phyloP scores from a whole-genome alignment of 257 asterid species.

The Lavandula angustifolia region DNA sequence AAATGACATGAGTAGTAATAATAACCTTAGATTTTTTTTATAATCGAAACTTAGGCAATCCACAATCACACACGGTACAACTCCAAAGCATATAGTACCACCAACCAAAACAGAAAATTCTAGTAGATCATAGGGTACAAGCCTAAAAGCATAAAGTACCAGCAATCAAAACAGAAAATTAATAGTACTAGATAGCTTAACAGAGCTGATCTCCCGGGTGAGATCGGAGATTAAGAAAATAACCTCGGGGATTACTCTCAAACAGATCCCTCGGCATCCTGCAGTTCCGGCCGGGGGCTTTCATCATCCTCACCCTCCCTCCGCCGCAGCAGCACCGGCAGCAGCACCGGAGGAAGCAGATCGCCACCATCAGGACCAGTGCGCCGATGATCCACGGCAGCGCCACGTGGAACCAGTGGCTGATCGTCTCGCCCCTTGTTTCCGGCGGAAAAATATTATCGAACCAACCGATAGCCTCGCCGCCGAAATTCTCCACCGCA shows the following conservation, averaged over 20 bases:
- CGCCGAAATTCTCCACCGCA: conserved; percentile 29
- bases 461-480: conserved; percentile 33
- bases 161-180: background rate
- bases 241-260: conserved; percentile 32
- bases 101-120: no score
- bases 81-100: no score
- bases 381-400: conserved; percentile 32
- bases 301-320: conserved; percentile 41
- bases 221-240: conserved; percentile 39
- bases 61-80: no score
- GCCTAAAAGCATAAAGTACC: background rate
- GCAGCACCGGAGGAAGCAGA: conserved; percentile 29
- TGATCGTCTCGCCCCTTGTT: conserved; percentile 41
- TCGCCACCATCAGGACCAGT: conserved; percentile 17
- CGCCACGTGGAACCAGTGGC: conserved; percentile 31
- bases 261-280: conserved; percentile 36
- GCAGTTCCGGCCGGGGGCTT: conserved; percentile 41
- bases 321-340: conserved; percentile 13
- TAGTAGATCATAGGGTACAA: no score
- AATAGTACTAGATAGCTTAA: background rate
- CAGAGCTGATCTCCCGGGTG: conserved; percentile 36
- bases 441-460: conserved; percentile 42
- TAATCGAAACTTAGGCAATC: no score
- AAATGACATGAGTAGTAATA: no score
- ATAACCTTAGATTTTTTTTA: no score